Evolutionary conservation across 2,329 filamentous ascomycete genomes (phyloP).

Genomic region (Trichoderma oligosporum): DNA sequence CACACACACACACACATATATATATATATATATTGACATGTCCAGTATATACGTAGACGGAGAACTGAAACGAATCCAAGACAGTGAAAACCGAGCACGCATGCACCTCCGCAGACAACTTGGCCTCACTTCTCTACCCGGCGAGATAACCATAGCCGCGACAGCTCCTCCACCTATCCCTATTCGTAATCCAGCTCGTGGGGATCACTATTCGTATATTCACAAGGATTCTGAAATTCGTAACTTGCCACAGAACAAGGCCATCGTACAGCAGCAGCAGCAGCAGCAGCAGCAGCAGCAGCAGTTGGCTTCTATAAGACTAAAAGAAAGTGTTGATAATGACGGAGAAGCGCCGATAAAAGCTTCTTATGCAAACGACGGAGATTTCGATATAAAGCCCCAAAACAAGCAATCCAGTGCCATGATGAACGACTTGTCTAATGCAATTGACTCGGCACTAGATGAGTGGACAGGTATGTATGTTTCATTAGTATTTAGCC

Average conservation of each 20-base stretch:
- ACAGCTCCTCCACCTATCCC: not conserved
- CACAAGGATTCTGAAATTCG: no score
- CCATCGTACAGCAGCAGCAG: not conserved
- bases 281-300: not conserved
- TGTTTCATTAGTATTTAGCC: not conserved
- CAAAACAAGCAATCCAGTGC: not conserved
- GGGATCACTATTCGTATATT: not conserved
- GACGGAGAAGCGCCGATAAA: not conserved
- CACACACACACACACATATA: no score
- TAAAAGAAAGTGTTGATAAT: accelerated
- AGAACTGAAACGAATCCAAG: not conserved
- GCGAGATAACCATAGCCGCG: not conserved
- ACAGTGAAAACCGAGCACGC: not conserved
- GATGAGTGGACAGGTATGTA: not conserved
- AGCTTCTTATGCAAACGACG: not conserved
- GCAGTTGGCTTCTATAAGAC: accelerated
- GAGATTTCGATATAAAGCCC: not conserved
- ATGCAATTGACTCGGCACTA: not conserved
- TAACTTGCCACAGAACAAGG: not conserved
- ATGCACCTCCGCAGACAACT: not conserved
- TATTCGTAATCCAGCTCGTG: not conserved
- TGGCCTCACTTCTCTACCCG: not conserved
- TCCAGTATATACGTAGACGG: not conserved
- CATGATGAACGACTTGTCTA: not conserved
- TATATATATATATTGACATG: no score